These are phyloP conservation scores for Yarrowia sp. DNA, from an alignment of 805 yeast species.

Conservation along the genomic window DNA sequence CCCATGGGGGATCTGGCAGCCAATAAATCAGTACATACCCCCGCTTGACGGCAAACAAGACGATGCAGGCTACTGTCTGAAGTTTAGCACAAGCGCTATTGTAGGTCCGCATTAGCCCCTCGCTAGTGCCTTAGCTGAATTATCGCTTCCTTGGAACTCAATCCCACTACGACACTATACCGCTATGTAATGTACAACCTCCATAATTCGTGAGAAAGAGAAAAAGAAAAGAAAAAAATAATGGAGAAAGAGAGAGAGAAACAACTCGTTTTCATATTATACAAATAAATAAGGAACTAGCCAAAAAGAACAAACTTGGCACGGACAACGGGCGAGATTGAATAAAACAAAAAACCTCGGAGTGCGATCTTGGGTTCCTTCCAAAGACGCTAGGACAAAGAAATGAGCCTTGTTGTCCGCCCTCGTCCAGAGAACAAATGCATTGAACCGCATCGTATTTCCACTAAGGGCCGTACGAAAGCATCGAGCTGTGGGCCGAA, in stretches of 20 bases:
- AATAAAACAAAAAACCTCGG: neutral
- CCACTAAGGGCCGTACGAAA: conserved; percentile 18
- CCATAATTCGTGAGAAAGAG: neutral
- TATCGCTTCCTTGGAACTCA: conserved; percentile 25
- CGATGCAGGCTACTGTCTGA: conserved; percentile 11
- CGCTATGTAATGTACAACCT: neutral
- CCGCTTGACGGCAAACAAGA: conserved; percentile 6
- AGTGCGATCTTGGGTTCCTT: neutral
- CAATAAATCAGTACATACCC: conserved; percentile 10
- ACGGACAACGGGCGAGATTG: conserved; percentile 2
- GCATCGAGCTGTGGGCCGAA: conserved; percentile 10
- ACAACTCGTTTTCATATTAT: conserved; percentile 20
- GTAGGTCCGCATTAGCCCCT: conserved; percentile 17
- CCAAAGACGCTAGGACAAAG: conserved; percentile 15
- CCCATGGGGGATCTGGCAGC: conserved; percentile 3
- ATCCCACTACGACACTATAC: neutral
- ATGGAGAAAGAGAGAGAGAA: neutral
- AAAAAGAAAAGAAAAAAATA: too few relatives aligned
- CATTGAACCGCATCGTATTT: conserved; percentile 11
- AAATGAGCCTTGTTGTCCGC: neutral
- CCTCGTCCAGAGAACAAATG: conserved; percentile 6
- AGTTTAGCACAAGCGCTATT: conserved; percentile 8
- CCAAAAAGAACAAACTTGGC: neutral
- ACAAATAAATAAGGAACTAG: conserved; percentile 35
- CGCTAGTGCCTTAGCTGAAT: conserved; percentile 26